Conservation (phyloP, 2,329 filamentous ascomycete species). For the Fusarium concolor region DNA sequence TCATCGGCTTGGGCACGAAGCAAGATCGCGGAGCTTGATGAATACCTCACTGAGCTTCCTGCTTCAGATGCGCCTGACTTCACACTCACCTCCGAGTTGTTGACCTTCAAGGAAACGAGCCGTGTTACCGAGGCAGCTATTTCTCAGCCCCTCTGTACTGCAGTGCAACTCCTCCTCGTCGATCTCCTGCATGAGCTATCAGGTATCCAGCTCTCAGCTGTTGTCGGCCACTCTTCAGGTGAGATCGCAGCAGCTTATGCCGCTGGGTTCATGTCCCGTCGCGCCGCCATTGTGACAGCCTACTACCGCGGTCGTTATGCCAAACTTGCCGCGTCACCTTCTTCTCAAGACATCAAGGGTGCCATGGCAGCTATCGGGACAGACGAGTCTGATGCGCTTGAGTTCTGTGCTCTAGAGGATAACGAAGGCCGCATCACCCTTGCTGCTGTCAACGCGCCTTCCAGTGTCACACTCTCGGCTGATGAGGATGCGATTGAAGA, state of each 20-base stretch:
- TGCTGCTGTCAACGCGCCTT: background rate
- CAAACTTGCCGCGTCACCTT: background rate
- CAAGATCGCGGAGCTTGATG: background rate
- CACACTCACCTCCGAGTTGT: background rate
- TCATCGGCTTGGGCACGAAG: background rate
- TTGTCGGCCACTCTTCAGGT: conserved; percentile 58
- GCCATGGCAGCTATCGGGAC: conserved; percentile 7
- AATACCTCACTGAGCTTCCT: background rate
- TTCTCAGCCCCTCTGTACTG: conserved; percentile 12
- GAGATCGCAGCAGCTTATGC: conserved; percentile 13
- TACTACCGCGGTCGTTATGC: conserved; percentile 16
- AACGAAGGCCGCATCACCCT: background rate
- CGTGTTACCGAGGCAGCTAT: conserved; percentile 1
- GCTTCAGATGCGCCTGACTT: background rate
- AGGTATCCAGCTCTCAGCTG: conserved; percentile 50
- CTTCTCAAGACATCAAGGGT: background rate
- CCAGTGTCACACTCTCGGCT: background rate
- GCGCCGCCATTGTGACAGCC: conserved; percentile 48
- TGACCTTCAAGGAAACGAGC: background rate
- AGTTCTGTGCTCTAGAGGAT: background rate
- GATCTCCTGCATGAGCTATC: background rate
- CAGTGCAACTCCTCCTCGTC: background rate
- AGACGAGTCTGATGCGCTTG: background rate
- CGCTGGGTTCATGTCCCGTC: background rate
- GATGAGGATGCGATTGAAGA: conserved; percentile 51